Evolutionary conservation across 1,284 basidiomycete species (phyloP).

Genomic region (Ganoderma meredithae): DNA sequence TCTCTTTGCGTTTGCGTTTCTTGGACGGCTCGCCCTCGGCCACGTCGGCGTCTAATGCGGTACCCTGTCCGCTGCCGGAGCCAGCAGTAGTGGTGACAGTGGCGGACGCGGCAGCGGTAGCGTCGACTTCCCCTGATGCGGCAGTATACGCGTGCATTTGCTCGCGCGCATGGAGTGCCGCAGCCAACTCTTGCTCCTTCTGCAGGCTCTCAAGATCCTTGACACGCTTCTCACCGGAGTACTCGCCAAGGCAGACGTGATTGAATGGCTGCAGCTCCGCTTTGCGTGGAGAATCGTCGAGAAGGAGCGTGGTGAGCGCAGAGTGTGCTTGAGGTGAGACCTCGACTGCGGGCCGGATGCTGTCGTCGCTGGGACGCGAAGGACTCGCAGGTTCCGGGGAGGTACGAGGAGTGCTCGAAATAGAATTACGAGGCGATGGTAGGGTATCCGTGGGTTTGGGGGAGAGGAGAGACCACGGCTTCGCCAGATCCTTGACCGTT

Average conservation of each 20-base stretch:
- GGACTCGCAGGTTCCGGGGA: conserved; percentile 22
- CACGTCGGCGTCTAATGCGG: neutral
- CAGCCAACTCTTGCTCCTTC: conserved; percentile 31
- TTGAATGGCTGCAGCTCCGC: conserved; percentile 83
- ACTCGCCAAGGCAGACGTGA: conserved; percentile 79
- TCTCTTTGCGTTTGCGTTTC: conserved; percentile 39
- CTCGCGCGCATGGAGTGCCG: conserved; percentile 28
- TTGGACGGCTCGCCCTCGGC: conserved; percentile 19
- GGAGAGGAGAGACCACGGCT: conserved; percentile 69
- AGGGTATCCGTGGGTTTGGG: conserved; percentile 19
- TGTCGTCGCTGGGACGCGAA: conserved; percentile 20
- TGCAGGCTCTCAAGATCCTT: conserved; percentile 50
- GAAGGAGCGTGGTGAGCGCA: conserved; percentile 73
- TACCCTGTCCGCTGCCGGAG: neutral
- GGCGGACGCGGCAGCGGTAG: neutral
- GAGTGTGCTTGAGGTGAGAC: conserved; percentile 51
- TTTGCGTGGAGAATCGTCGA: conserved; percentile 85
- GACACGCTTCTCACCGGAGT: conserved; percentile 54
- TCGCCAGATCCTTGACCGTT: conserved; percentile 80
- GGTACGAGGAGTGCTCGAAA: conserved; percentile 32
- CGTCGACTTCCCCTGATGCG: conserved; percentile 6
- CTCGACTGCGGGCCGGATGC: neutral
- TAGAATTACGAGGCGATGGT: conserved; percentile 30
- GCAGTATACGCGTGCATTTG: conserved; percentile 20
- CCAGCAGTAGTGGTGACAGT: neutral